A percentile compares a stretch with the other conserved stretches of the same genome.
These are phyloP conservation scores for Colletotrichum sansevieriae DNA, from an alignment of 2,329 filamentous ascomycete genomes.

Conservation along the genomic window DNA sequence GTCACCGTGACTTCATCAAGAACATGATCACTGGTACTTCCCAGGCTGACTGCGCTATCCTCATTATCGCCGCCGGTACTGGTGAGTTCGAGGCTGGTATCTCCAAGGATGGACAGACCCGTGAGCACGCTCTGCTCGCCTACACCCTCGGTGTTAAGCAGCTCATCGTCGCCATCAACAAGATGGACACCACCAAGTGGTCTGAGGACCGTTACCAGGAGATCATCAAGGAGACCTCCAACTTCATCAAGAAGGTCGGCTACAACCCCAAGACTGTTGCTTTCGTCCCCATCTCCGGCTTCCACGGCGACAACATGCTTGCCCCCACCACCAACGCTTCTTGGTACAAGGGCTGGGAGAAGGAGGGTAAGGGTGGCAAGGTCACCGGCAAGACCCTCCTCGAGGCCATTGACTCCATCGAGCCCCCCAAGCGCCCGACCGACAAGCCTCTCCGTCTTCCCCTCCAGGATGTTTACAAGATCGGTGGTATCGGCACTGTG, in stretches of 20 bases:
- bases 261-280: slow-evolving; percentile 99
- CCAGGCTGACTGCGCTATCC: slow-evolving; percentile 99
- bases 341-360: slow-evolving; percentile 99
- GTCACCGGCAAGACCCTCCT: slow-evolving; percentile 95
- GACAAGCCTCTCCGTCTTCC: slow-evolving; percentile 99
- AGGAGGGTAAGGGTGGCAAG: slow-evolving; percentile 94
- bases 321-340: slow-evolving; percentile 89
- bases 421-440: slow-evolving; percentile 90
- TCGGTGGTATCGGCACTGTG: slow-evolving; percentile 99
- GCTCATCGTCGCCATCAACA: slow-evolving; percentile 99
- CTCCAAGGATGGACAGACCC: slow-evolving; percentile 99
- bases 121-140: slow-evolving; percentile 99
- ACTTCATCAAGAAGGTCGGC: slow-evolving; percentile 99
- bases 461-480: slow-evolving; percentile 99
- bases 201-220: slow-evolving; percentile 95
- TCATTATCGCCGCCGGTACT: slow-evolving; percentile 99
- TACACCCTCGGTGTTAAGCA: slow-evolving; percentile 99
- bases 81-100: slow-evolving; percentile 99
- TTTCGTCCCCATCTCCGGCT: slow-evolving; percentile 99
- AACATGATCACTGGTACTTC: slow-evolving; percentile 99
- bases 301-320: slow-evolving; percentile 99
- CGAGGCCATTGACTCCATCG: slow-evolving; percentile 97
- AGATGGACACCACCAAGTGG: slow-evolving; percentile 99
- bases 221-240: slow-evolving; percentile 99
- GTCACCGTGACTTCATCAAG: slow-evolving; percentile 99